These are phyloP conservation scores for Lentithecium fluviatile DNA, from an alignment of 495 filamentous ascomycete species.

Conservation along the genomic window DNA sequence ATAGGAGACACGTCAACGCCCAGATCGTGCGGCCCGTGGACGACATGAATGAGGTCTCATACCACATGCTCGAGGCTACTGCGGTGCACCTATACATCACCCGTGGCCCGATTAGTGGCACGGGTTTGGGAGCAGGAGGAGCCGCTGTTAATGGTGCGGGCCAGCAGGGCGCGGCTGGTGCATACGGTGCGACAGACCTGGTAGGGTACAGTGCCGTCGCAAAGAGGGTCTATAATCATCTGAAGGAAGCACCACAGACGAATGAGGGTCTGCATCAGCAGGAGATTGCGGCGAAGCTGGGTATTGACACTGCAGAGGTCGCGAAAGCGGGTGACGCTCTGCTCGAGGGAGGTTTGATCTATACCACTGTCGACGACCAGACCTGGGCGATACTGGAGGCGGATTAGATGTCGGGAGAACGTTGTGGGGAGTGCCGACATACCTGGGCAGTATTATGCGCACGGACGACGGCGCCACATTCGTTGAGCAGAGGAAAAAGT, in stretches of 20 bases:
- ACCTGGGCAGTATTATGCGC: no score
- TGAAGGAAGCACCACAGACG: slow-evolving; percentile 62
- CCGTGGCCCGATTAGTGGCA: slow-evolving; percentile 60
- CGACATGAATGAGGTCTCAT: slow-evolving; percentile 88
- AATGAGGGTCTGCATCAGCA: slow-evolving; percentile 81
- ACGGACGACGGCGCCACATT: no score
- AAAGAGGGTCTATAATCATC: slow-evolving; percentile 63
- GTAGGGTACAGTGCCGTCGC: slow-evolving; percentile 53
- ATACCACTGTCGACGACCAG: slow-evolving; percentile 84
- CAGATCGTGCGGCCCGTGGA: slow-evolving; percentile 73
- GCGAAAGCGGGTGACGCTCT: slow-evolving; percentile 75
- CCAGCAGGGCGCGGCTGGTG: slow-evolving; percentile 26
- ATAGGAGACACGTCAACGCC: slow-evolving; percentile 76
- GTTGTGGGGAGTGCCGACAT: no score
- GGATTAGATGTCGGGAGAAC: slow-evolving; percentile 9
- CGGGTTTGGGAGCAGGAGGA: slow-evolving; percentile 35
- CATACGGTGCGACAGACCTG: slow-evolving; percentile 37
- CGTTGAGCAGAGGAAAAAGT: no score
- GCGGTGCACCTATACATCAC: slow-evolving; percentile 83
- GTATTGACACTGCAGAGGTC: slow-evolving; percentile 66
- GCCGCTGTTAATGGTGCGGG: slow-evolving; percentile 15
- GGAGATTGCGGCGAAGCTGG: slow-evolving; percentile 62
- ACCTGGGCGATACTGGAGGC: slow-evolving; percentile 44
- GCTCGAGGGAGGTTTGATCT: slow-evolving; percentile 68
- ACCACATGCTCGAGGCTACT: slow-evolving; percentile 84